phyloP scores from a whole-genome alignment of 1,139 yeast species.

The Entelexis paramagnoliae region DNA sequence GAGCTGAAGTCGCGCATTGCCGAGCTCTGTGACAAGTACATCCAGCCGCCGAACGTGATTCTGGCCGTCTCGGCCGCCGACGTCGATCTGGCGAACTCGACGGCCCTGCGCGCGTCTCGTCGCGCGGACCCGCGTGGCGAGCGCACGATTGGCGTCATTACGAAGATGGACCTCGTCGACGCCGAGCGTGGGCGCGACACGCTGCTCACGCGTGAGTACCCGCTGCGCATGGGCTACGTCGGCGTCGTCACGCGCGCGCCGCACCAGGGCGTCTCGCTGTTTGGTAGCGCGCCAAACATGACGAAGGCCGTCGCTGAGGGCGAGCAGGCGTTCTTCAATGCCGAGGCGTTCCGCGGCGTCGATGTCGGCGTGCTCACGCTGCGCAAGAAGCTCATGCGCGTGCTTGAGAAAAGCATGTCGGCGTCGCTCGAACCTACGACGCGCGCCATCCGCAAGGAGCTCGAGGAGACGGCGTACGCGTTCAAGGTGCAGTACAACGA shows the following conservation, averaged over 20 bases:
- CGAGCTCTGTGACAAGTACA: slow-evolving; percentile 68
- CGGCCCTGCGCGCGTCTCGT: slow-evolving; percentile 88
- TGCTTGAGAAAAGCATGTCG: slow-evolving; percentile 87
- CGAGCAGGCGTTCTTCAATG: slow-evolving; percentile 40
- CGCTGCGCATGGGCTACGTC: slow-evolving; percentile 90
- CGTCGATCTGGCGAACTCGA: slow-evolving; percentile 92
- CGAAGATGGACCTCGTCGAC: slow-evolving; percentile 82
- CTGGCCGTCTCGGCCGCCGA: slow-evolving; percentile 96
- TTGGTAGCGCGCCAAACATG: slow-evolving; percentile 23
- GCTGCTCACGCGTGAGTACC: slow-evolving; percentile 69
- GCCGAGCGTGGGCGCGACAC: slow-evolving; percentile 61
- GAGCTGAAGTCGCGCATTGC: slow-evolving; percentile 72
- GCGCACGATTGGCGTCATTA: slow-evolving; percentile 90
- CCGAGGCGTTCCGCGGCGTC: slow-evolving; percentile 53
- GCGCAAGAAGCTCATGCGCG: slow-evolving; percentile 71
- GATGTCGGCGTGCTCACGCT: slow-evolving; percentile 67
- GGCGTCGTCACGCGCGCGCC: slow-evolving; percentile 68
- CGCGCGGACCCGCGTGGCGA: slow-evolving; percentile 89
- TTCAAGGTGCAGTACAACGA: slow-evolving; percentile 96
- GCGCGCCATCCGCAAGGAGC: slow-evolving; percentile 71
- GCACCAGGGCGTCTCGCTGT: background rate
- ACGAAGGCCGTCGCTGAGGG: slow-evolving; percentile 36
- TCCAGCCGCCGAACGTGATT: slow-evolving; percentile 86
- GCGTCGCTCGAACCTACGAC: slow-evolving; percentile 81
- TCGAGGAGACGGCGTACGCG: slow-evolving; percentile 85